Conservation (phyloP, 306 rosid genomes). For the Argentina anserina region DNA sequence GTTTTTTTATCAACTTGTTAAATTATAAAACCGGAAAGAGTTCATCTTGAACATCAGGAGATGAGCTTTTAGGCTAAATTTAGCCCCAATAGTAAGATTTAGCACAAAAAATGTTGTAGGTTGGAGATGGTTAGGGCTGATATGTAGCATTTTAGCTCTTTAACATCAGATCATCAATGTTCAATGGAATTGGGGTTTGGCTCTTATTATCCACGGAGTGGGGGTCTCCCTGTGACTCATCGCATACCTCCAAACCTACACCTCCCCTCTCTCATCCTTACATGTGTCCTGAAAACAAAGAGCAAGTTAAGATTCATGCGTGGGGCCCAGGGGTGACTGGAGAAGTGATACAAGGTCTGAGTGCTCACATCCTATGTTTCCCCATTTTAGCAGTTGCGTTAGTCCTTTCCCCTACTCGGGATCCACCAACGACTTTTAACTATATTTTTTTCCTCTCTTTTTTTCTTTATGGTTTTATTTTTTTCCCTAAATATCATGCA, state of each 20-base stretch:
- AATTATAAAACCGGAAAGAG: no score
- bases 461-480: not conserved
- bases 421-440: slow-evolving; percentile 25
- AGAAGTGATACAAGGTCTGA: not conserved
- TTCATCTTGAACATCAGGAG: no score
- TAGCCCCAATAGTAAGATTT: no score
- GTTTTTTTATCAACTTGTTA: no score
- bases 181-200: no score
- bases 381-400: slow-evolving; percentile 14
- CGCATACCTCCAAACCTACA: slow-evolving; percentile 31
- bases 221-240: slow-evolving; percentile 14
- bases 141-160: no score
- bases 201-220: slow-evolving; percentile 12
- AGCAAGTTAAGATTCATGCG: not conserved
- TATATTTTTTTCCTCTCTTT: not conserved
- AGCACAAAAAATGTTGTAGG: no score
- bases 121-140: no score
- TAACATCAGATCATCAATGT: no score
- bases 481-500: not conserved
- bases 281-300: slow-evolving; percentile 21
- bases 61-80: no score
- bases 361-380: slow-evolving; percentile 4
- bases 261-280: not conserved
- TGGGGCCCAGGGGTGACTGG: not conserved
- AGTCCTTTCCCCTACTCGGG: slow-evolving; percentile 3